A percentile compares a stretch with the other conserved stretches of the same genome.
phyloP scores from a whole-genome alignment of 768 basidiomycete species.

The Mycena floridula region DNA sequence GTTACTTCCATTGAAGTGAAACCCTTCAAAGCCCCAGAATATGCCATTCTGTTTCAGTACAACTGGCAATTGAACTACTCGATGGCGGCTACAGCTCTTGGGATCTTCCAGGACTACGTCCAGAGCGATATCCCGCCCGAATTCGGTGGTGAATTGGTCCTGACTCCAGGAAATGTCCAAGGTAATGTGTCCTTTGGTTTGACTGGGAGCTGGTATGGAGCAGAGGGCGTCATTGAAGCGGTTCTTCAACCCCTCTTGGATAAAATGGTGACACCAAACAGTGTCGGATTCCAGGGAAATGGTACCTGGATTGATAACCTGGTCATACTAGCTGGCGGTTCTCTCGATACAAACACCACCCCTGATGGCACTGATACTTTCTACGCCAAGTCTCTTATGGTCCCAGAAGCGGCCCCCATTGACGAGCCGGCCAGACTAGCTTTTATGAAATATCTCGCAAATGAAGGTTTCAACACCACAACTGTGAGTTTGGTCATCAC shows the following conservation, averaged over 20 bases:
- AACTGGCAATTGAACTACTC: conserved; percentile 27
- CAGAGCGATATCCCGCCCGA: conserved; percentile 26
- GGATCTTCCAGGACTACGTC: conserved; percentile 28
- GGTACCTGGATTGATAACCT: conserved; percentile 30
- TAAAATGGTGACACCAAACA: conserved; percentile 19
- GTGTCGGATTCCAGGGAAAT: conserved; percentile 15
- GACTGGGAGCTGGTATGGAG: conserved; percentile 33
- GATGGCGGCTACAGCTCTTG: conserved; percentile 25
- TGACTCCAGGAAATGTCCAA: conserved; percentile 20
- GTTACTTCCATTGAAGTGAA: conserved; percentile 25
- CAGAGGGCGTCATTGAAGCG: conserved; percentile 19
- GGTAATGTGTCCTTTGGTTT: conserved; percentile 25
- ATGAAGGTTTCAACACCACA: conserved; percentile 31
- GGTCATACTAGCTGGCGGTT: conserved; percentile 19
- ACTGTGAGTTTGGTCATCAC: conserved; percentile 19
- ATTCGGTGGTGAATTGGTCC: conserved; percentile 27
- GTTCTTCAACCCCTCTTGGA: conserved; percentile 28
- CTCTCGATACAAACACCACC: conserved; percentile 20
- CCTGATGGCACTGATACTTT: conserved; percentile 32
- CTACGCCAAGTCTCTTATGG: conserved; percentile 39
- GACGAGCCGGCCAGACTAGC: conserved; percentile 23
- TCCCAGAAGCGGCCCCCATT: conserved; percentile 27
- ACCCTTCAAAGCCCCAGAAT: conserved; percentile 31
- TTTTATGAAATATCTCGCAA: conserved; percentile 33
- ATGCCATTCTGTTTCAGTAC: conserved; percentile 31